Evolutionary conservation across 2,329 filamentous ascomycete genomes (phyloP).

Genomic region (Sporothrix globosa): DNA sequence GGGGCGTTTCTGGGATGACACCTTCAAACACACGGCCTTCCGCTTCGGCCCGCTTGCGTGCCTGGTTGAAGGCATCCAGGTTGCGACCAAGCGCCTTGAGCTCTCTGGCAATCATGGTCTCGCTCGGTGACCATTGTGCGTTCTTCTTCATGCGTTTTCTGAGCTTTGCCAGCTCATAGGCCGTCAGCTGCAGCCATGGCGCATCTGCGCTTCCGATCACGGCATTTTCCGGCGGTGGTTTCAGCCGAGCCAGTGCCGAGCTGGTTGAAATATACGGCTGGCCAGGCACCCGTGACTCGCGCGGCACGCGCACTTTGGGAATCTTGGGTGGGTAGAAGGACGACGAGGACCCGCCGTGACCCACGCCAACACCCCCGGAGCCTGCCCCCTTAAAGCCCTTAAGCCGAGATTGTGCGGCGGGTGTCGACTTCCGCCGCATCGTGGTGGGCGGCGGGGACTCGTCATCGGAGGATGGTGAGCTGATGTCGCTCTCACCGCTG

Average conservation of each 20-base stretch:
- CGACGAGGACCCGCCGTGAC: not conserved
- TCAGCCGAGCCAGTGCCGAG: slow-evolving; percentile 48
- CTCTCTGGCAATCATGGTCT: slow-evolving; percentile 82
- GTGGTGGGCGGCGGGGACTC: slow-evolving; percentile 43
- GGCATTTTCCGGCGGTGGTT: slow-evolving; percentile 64
- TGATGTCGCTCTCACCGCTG: slow-evolving; percentile 55
- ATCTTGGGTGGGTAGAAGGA: slow-evolving; percentile 44
- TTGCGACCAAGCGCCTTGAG: slow-evolving; percentile 71
- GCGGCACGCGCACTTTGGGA: slow-evolving; percentile 49
- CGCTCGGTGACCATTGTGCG: slow-evolving; percentile 79
- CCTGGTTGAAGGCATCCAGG: slow-evolving; percentile 62
- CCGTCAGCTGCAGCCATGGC: slow-evolving; percentile 68
- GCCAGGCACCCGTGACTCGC: slow-evolving; percentile 37
- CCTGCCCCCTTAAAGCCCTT: slow-evolving; percentile 48
- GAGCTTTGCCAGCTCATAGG: slow-evolving; percentile 67
- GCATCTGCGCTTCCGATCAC: slow-evolving; percentile 62
- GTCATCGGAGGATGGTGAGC: slow-evolving; percentile 42
- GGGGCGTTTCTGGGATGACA: slow-evolving; percentile 47
- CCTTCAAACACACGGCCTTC: slow-evolving; percentile 65
- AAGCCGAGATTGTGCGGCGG: slow-evolving; percentile 50
- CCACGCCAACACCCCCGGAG: not conserved
- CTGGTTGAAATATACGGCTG: slow-evolving; percentile 46
- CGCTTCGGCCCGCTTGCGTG: slow-evolving; percentile 66
- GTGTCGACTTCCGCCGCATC: slow-evolving; percentile 40
- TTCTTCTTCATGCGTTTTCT: slow-evolving; percentile 93